Percentiles rank a stretch among this genome's conserved stretches.
Conservation (phyloP, 169 alveolate genomes). For the Plasmodium vivax region DNA sequence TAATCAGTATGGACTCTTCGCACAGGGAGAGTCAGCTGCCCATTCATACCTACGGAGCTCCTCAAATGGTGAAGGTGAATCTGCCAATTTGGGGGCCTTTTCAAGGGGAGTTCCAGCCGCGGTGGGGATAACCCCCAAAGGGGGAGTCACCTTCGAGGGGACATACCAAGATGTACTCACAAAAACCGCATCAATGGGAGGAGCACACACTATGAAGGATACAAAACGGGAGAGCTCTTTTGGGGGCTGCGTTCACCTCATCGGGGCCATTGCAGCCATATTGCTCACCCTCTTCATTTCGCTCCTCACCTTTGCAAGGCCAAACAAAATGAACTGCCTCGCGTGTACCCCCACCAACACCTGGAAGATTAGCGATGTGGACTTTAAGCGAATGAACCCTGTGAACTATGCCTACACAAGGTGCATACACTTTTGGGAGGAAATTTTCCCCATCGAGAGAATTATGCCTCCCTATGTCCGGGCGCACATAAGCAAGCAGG, state of each 20-base stretch:
- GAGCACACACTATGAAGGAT: not conserved
- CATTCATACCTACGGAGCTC: not conserved
- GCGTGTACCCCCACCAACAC: constrained; percentile 26
- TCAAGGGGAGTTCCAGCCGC: not conserved
- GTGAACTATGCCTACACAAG: constrained; percentile 48
- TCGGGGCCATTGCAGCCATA: not conserved
- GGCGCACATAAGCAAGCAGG: constrained; percentile 23
- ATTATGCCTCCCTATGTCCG: constrained; percentile 73
- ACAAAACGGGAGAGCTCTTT: not conserved
- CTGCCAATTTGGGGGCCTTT: not conserved
- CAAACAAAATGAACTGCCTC: constrained; percentile 1
- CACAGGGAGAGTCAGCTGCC: not conserved
- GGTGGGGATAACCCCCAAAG: not conserved
- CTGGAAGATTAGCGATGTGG: constrained; percentile 45
- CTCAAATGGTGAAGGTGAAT: not conserved
- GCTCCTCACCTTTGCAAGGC: constrained; percentile 5
- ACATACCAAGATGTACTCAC: not conserved
- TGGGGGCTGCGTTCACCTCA: not conserved
- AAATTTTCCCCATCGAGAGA: constrained; percentile 37
- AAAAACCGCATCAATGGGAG: not conserved
- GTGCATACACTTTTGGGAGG: constrained; percentile 53
- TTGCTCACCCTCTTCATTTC: constrained; percentile 10
- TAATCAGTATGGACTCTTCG: not conserved
- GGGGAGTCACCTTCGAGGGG: not conserved
- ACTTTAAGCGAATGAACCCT: constrained; percentile 28